These are phyloP conservation scores for Phytophthora syringae DNA, from an alignment of 352 stramenopile species.

Conservation along the genomic window DNA sequence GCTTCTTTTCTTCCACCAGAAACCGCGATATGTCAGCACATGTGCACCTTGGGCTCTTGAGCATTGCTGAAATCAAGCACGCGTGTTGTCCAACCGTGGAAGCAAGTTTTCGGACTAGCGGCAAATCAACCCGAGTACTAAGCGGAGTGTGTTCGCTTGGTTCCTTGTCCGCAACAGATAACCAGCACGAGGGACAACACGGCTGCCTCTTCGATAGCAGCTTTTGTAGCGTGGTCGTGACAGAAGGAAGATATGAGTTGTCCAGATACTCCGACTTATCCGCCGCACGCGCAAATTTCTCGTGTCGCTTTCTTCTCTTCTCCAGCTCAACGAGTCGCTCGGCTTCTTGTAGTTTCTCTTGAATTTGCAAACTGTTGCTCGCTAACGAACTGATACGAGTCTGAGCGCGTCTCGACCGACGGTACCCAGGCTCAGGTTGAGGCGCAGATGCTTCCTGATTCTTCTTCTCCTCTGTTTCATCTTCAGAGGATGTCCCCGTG, in stretches of 20 bases:
- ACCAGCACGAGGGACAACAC: constrained; percentile 55
- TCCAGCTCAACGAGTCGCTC: constrained; percentile 46
- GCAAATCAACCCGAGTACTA: constrained; percentile 40
- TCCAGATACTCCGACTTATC: constrained; percentile 79
- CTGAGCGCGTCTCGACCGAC: constrained; percentile 64
- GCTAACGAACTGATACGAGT: constrained; percentile 69
- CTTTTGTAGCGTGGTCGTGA: constrained; percentile 34
- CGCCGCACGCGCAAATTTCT: constrained; percentile 48
- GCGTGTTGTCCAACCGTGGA: constrained; percentile 47
- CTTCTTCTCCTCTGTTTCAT: constrained; percentile 27
- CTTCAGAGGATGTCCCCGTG: constrained; percentile 31
- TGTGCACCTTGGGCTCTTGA: constrained; percentile 42
- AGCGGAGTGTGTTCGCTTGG: not conserved
- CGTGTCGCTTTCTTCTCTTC: constrained; percentile 42
- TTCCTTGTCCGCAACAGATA: constrained; percentile 11
- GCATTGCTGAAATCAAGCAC: constrained; percentile 50
- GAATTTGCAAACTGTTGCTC: constrained; percentile 59
- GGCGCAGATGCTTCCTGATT: constrained; percentile 7
- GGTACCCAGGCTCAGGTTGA: constrained; percentile 34
- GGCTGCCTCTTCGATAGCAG: constrained; percentile 28
- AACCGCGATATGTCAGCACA: constrained; percentile 44
- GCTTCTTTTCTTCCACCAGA: constrained; percentile 30
- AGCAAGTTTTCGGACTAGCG: constrained; percentile 61
- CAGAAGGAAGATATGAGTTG: constrained; percentile 54
- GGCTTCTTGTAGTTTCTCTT: constrained; percentile 68